phyloP scores from a whole-genome alignment of 108 stramenopile species.

The Mediolabrus comicus region DNA sequence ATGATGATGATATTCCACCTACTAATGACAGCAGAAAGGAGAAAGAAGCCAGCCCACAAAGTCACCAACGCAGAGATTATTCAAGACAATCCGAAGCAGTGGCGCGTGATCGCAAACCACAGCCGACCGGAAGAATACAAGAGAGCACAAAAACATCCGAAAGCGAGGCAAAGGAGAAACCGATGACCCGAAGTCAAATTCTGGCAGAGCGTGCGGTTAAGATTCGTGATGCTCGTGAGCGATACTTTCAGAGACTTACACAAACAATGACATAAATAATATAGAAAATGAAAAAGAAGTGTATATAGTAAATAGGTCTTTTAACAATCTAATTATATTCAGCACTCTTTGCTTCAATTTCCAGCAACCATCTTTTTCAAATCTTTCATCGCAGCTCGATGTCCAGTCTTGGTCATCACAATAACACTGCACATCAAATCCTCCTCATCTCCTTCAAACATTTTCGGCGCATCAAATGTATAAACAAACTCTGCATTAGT shows the following conservation, averaged over 20 bases:
- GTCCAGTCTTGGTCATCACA: slow-evolving; percentile 80
- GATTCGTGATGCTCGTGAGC: slow-evolving; percentile 31
- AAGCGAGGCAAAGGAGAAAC: not conserved
- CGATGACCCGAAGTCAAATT: slow-evolving; percentile 14
- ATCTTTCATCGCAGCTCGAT: slow-evolving; percentile 74
- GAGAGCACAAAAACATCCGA: not conserved
- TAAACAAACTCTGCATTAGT: slow-evolving; percentile 74
- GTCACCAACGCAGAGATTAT: not conserved
- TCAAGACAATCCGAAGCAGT: not conserved
- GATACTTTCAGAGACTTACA: slow-evolving; percentile 32
- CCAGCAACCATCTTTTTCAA: slow-evolving; percentile 58
- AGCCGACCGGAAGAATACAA: not conserved
- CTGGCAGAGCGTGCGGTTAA: slow-evolving; percentile 38
- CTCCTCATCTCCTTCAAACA: slow-evolving; percentile 62
- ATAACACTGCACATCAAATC: slow-evolving; percentile 54
- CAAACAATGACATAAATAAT: not conserved
- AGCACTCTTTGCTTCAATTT: not conserved
- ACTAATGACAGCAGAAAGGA: not conserved
- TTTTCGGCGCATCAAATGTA: slow-evolving; percentile 61
- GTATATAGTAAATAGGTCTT: too few relatives aligned
- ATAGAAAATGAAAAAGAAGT: too few relatives aligned
- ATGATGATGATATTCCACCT: not conserved
- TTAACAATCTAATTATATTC: not conserved
- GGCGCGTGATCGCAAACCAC: not conserved
- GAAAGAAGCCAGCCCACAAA: not conserved